Conservation (phyloP, 768 basidiomycete species). For the Termitomyces sp. region DNA sequence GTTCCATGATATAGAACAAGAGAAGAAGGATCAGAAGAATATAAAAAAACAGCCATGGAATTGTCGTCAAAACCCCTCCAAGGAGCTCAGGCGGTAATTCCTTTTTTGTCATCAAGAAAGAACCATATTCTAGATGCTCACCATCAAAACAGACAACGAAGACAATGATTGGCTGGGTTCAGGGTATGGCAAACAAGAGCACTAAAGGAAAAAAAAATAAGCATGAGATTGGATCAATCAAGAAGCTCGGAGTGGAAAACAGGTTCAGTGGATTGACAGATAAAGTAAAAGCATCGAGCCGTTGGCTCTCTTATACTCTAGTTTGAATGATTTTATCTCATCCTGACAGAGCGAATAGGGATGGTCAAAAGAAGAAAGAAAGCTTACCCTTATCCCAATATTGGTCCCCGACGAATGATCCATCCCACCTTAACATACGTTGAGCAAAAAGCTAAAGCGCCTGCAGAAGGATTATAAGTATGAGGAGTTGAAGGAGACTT, state of each 20-base stretch:
- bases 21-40: constrained; percentile 42
- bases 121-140: constrained; percentile 23
- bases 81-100: constrained; percentile 82
- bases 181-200: no score
- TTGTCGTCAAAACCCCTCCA: constrained; percentile 58
- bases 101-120: constrained; percentile 55
- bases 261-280: constrained; percentile 54
- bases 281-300: constrained; percentile 63
- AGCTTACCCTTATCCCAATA: not conserved
- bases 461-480: not conserved
- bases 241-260: not conserved
- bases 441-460: not conserved
- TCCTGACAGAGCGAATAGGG: not conserved
- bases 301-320: constrained; percentile 84
- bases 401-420: not conserved
- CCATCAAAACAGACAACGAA: constrained; percentile 13
- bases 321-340: constrained; percentile 77
- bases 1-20: not conserved
- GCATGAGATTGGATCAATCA: not conserved
- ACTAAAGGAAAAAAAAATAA: not conserved
- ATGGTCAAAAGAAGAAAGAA: not conserved
- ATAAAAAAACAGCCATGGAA: constrained; percentile 73
- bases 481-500: constrained; percentile 9
- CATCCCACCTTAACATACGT: not conserved
- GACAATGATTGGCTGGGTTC: not conserved